phyloP scores from a whole-genome alignment of 2,329 filamentous ascomycete genomes.

The Claviceps capensis region DNA sequence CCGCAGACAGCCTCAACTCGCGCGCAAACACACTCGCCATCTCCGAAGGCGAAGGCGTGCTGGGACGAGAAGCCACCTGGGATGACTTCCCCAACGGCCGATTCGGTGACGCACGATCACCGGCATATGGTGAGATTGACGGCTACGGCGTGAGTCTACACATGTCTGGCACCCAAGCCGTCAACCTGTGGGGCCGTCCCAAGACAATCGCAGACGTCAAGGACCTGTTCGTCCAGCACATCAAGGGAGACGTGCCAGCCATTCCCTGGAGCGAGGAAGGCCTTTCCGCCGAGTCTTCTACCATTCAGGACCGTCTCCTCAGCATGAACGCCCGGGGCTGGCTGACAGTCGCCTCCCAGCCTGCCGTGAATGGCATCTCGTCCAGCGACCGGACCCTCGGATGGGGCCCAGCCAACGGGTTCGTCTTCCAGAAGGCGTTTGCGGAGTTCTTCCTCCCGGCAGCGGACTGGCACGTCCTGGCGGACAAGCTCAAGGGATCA shows the following conservation, averaged over 20 bases:
- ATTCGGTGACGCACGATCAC: conserved; percentile 86
- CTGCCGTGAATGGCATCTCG: conserved; percentile 73
- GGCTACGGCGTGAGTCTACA: conserved; percentile 96
- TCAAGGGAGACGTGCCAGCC: conserved; percentile 64
- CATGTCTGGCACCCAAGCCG: conserved; percentile 72
- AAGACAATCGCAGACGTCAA: conserved; percentile 58
- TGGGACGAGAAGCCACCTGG: conserved; percentile 94
- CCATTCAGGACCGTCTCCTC: conserved; percentile 65
- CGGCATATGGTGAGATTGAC: conserved; percentile 91
- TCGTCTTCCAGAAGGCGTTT: conserved; percentile 97
- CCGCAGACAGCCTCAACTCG: conserved; percentile 57
- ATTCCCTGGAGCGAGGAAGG: conserved; percentile 93
- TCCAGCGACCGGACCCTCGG: conserved; percentile 72
- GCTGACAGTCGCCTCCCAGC: conserved; percentile 95
- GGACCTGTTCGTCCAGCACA: conserved; percentile 64
- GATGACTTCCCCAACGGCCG: conserved; percentile 95
- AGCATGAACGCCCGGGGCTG: conserved; percentile 68
- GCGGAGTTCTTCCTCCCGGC: conserved; percentile 86
- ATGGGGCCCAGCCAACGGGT: conserved; percentile 85
- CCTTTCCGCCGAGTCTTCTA: conserved; percentile 67
- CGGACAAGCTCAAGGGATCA: conserved; percentile 43
- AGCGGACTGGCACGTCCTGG: conserved; percentile 56
- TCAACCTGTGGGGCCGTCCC: conserved; percentile 75
- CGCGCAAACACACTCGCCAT: conserved; percentile 81
- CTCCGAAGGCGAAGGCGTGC: conserved; percentile 78